Percentiles rank a stretch among this genome's conserved stretches.
phyloP scores from a whole-genome alignment of 208 protist species.

The Angomonas deanei region DNA sequence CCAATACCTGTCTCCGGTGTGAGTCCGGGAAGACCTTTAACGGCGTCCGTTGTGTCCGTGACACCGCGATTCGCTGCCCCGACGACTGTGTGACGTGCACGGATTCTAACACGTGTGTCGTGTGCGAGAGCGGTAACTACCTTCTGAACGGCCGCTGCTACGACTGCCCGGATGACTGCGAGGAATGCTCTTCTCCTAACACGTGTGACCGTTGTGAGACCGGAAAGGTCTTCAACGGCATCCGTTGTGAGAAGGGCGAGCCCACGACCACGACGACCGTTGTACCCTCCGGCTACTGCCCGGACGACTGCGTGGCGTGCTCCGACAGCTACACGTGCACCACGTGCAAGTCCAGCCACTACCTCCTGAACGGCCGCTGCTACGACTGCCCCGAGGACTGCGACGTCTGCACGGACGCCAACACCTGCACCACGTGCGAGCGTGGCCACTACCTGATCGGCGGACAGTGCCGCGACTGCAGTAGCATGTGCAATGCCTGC shows the following conservation, averaged over 20 bases:
- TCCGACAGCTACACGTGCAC: background rate
- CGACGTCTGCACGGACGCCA: background rate
- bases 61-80: background rate
- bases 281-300: background rate
- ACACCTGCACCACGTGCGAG: background rate
- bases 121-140: background rate
- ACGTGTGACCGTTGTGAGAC: background rate
- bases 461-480: background rate
- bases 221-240: background rate
- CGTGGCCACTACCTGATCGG: background rate
- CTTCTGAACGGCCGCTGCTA: background rate
- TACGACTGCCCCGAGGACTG: background rate
- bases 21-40: background rate
- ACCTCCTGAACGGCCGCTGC: background rate
- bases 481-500: background rate
- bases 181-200: background rate
- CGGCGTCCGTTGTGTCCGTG: background rate
- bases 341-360: background rate
- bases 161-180: background rate
- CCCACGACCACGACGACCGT: too few relatives aligned
- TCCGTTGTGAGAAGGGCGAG: too few relatives aligned
- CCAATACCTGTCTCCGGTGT: background rate
- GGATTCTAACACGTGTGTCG: background rate
- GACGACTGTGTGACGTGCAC: background rate
- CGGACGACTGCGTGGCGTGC: background rate